Evolutionary conservation across 75 land plant genomes (phyloP), one percentile per base, ranked within the genome.

Genomic region (Pinus taeda): DNA sequence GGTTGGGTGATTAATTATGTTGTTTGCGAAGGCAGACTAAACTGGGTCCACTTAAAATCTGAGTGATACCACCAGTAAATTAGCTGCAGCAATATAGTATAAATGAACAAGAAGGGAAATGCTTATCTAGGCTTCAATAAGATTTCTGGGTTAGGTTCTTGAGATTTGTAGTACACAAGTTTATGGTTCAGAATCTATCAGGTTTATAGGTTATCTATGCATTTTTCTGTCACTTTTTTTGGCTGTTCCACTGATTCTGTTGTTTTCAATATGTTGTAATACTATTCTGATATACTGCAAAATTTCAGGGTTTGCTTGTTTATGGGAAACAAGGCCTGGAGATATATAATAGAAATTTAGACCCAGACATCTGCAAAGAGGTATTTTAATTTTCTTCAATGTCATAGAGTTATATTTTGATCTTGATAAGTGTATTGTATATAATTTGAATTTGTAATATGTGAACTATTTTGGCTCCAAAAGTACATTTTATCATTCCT

Each of bases 291-390:
- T 56, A 70, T 37, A 13, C 20, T 74, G 2, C 59, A 59, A 58
- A n/a, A 63, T 74, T 86, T 24, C 88, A 96, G 97, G 99, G 99
- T 57, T 80, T 94, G 79, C 86, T 94, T 79, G 99, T 96, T 76
- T 94, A 94, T 84, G 98, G 99, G 56, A 86, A 74, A 75, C 85
- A 87, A 79, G 99, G 99, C 33, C 81, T 82, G 30, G 86, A 92
- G 77, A 77, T 96, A 67, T 87, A 74, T 60, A 92, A 88, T 80
- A 77, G 75, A 71, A 83, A 83, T 60, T 82, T 96, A 42, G 86
- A 91, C 71, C 76, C 78, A 69, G 59, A 83, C 76, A 75, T 93
- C 59, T 95, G 94, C 83, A 85, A 79, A 82, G 89, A 96, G 93
- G 99, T 95, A 83, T 12, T 49, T 49, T 49, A 49, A 8, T 49